phyloP scores from a whole-genome alignment of 1,139 yeast genomes.

The Barnettozyma hawaiiensis region DNA sequence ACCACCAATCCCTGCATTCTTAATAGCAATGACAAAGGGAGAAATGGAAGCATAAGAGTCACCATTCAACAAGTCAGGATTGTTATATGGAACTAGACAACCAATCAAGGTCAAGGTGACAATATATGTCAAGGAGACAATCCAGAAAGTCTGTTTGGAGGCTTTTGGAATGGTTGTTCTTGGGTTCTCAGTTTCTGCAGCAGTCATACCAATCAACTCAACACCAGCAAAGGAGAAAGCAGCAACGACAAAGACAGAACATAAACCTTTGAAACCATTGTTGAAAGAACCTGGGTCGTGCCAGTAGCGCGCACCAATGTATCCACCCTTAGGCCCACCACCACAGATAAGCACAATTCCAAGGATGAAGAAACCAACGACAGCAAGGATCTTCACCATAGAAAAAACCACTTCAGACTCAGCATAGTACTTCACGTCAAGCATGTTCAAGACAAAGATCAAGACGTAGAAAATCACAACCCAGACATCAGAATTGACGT shows the following conservation, averaged over 20 bases:
- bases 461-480: conserved; percentile 56
- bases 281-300: conserved; percentile 54
- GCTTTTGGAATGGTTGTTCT: conserved; percentile 64
- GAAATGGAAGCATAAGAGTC: conserved; percentile 49
- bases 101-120: conserved; percentile 59
- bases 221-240: conserved; percentile 58
- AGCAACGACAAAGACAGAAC: conserved; percentile 48
- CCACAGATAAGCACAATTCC: conserved; percentile 63
- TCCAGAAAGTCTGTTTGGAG: conserved; percentile 73
- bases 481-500: conserved; percentile 60
- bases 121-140: conserved; percentile 62
- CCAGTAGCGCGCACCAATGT: conserved; percentile 54
- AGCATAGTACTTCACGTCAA: conserved; percentile 56
- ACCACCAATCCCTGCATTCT: conserved; percentile 43
- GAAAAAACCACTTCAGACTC: conserved; percentile 57
- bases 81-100: conserved; percentile 60
- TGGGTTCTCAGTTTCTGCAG: conserved; percentile 84
- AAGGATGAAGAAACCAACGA: conserved; percentile 61
- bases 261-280: conserved; percentile 53
- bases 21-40: conserved; percentile 47
- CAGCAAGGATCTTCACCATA: conserved; percentile 53
- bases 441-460: conserved; percentile 49
- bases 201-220: conserved; percentile 79
- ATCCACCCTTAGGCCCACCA: conserved; percentile 49
- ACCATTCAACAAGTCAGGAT: conserved; percentile 42